Evolutionary conservation across 75 land plant species (phyloP).

Genomic region (Pinus tabuliformis): DNA sequence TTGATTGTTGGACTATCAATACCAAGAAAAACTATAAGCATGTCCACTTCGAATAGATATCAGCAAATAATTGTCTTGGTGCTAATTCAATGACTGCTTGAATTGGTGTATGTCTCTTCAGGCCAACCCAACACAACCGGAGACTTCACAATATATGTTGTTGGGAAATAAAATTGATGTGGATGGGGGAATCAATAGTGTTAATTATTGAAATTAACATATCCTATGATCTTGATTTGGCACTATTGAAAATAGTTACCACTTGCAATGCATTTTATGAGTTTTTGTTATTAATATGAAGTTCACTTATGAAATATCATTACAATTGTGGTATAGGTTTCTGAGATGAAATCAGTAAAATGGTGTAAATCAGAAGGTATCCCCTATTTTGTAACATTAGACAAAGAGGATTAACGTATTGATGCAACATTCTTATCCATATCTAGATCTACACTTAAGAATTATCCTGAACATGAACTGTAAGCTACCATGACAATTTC

Average conservation of each 20-base stretch:
- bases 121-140: slow-evolving; percentile 67
- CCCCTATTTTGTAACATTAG: slow-evolving; percentile 87
- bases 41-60: no score
- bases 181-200: slow-evolving; percentile 84
- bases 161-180: slow-evolving; percentile 87
- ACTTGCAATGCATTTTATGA: neutral
- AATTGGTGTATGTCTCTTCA: slow-evolving; percentile 14
- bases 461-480: slow-evolving; percentile 54
- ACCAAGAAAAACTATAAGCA: no score
- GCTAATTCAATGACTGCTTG: neutral
- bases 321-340: slow-evolving; percentile 36
- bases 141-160: slow-evolving; percentile 65
- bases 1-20: no score
- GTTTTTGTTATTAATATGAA: neutral
- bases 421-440: slow-evolving; percentile 55
- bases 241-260: neutral
- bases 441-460: slow-evolving; percentile 54
- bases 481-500: slow-evolving; percentile 17
- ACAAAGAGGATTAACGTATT: slow-evolving; percentile 68
- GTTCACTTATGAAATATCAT: neutral
- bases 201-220: slow-evolving; percentile 18
- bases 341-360: slow-evolving; percentile 66
- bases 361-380: slow-evolving; percentile 80
- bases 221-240: neutral
- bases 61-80: no score